A percentile compares a stretch with the other conserved stretches of the same genome.
Evolutionary conservation across 345 rosid genomes (phyloP).

Genomic region (Isatis tinctoria): DNA sequence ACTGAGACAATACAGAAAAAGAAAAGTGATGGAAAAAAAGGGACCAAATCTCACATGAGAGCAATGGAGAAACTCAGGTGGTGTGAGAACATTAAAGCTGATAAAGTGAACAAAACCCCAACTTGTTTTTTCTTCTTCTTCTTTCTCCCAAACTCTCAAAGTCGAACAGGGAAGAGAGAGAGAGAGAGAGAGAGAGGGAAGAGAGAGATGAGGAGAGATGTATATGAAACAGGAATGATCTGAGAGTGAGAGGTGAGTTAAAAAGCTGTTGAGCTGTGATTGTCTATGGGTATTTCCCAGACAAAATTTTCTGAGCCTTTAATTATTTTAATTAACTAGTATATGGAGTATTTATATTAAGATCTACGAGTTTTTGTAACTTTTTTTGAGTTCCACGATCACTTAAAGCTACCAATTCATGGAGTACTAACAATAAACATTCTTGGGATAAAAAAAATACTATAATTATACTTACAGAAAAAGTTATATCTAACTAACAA

Average conservation of each 20-base stretch:
- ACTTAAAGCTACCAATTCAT: background rate
- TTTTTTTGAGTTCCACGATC: background rate
- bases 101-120: background rate
- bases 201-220: slow-evolving; percentile 29
- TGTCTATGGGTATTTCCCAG: slow-evolving; percentile 41
- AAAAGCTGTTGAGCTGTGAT: slow-evolving; percentile 68
- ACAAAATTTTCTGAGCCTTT: slow-evolving; percentile 22
- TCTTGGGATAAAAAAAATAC: background rate
- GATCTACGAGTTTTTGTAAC: slow-evolving; percentile 2
- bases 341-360: background rate
- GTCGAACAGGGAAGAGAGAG: background rate
- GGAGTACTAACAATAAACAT: background rate
- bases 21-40: background rate
- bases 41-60: background rate
- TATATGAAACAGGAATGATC: slow-evolving; percentile 30
- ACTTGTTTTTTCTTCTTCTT: background rate
- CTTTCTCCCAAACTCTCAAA: slow-evolving; percentile 19
- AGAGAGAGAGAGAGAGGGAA: background rate
- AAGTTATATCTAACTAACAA: background rate
- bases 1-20: background rate
- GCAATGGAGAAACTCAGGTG: slow-evolving; percentile 17
- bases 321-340: background rate
- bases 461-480: background rate
- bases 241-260: slow-evolving; percentile 38
- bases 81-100: slow-evolving; percentile 7